A percentile compares a stretch with the other conserved stretches of the same genome.
These are phyloP conservation scores for Lichtheimia corymbifera DNA, from an alignment of 371 early-diverging fungal genomes.

Conservation along the genomic window DNA sequence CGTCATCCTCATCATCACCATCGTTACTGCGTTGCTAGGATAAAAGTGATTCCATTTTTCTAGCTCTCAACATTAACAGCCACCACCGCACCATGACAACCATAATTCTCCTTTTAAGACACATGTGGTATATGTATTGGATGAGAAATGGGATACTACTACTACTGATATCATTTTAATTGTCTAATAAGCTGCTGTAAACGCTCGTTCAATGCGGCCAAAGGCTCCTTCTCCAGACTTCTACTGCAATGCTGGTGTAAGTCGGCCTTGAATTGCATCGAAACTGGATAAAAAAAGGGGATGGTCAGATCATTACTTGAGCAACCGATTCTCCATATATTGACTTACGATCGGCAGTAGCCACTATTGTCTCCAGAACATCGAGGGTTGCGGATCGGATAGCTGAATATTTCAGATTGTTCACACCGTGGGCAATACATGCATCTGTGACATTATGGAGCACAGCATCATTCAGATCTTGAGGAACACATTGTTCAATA, in stretches of 20 bases:
- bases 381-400: conserved; percentile 45
- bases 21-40: no score
- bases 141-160: no score
- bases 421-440: conserved; percentile 21
- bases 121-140: no score
- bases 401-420: conserved; percentile 48
- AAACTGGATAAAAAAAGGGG: neutral
- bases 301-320: neutral
- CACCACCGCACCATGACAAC: no score
- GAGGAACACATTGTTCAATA: conserved; percentile 24
- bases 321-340: neutral
- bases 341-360: conserved; percentile 5
- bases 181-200: neutral
- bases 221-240: conserved; percentile 11
- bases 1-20: no score
- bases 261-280: neutral
- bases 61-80: no score
- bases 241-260: neutral
- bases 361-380: conserved; percentile 24
- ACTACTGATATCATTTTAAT: neutral
- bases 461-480: conserved; percentile 5
- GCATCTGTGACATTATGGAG: conserved; percentile 15
- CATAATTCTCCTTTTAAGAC: no score
- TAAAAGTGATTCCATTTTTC: no score
- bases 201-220: conserved; percentile 9